Percentiles rank a stretch among this genome's conserved stretches.
Conservation (phyloP, 2,329 filamentous ascomycete species). For the Cytospora chrysosperma region DNA sequence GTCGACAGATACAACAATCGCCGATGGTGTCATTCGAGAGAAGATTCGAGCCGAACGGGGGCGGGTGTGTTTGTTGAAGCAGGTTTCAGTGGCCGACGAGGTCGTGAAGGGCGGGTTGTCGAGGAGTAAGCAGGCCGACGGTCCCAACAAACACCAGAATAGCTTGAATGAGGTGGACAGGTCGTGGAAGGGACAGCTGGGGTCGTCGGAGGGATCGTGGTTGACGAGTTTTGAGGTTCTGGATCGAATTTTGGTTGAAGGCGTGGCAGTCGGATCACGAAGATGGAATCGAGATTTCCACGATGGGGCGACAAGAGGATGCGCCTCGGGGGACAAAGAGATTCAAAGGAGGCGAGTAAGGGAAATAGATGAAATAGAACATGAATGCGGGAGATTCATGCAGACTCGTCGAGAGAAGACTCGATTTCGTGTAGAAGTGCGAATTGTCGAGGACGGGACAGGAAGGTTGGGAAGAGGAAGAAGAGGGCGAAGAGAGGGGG, state of each 20-base stretch:
- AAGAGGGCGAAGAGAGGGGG: conserved; percentile 22
- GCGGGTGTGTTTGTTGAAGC: conserved; percentile 4
- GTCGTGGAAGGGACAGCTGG: neutral
- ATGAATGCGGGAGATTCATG: conserved; percentile 25
- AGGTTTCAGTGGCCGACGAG: conserved; percentile 16
- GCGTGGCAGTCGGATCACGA: conserved; percentile 25
- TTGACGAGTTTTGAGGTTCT: neutral
- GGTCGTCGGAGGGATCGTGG: conserved; percentile 4
- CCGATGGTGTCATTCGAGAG: conserved; percentile 18
- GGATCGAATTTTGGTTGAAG: conserved; percentile 24
- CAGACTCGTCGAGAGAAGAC: conserved; percentile 16
- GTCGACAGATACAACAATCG: conserved; percentile 20
- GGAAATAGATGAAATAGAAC: conserved; percentile 16
- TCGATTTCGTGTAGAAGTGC: conserved; percentile 7
- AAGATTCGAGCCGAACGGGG: conserved; percentile 5
- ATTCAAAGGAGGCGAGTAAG: conserved; percentile 28
- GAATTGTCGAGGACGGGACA: conserved; percentile 20
- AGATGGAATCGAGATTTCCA: conserved; percentile 28
- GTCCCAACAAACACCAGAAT: neutral
- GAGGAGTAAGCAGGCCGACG: conserved; percentile 9
- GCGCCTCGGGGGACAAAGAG: conserved; percentile 34
- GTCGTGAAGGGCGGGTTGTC: neutral
- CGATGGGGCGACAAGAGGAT: conserved; percentile 28
- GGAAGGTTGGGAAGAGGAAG: conserved; percentile 21
- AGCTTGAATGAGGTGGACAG: neutral